phyloP scores from a whole-genome alignment of 2,329 filamentous ascomycete genomes.

The Talaromyces sp. region DNA sequence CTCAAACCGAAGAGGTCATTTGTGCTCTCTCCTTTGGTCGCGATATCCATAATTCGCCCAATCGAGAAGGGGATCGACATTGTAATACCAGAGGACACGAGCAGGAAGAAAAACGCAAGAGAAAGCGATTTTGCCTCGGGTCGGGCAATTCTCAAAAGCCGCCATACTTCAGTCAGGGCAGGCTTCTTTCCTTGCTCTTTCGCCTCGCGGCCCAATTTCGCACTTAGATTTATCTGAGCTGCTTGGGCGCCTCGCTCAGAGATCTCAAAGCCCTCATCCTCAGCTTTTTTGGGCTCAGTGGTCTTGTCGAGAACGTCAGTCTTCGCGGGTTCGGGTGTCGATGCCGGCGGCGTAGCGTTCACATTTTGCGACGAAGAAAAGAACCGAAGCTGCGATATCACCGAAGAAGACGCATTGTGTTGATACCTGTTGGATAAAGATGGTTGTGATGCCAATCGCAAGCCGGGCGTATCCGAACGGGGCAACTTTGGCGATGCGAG shows the following conservation, averaged over 20 bases:
- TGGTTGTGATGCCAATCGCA: background rate
- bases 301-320: slow-evolving; percentile 22
- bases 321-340: slow-evolving; percentile 14
- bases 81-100: slow-evolving; percentile 86
- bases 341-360: slow-evolving; percentile 21
- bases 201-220: slow-evolving; percentile 79
- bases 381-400: slow-evolving; percentile 19
- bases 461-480: slow-evolving; percentile 10
- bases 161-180: slow-evolving; percentile 71
- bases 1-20: slow-evolving; percentile 74
- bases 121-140: slow-evolving; percentile 75
- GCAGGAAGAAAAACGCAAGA: slow-evolving; percentile 74
- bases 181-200: slow-evolving; percentile 45
- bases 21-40: slow-evolving; percentile 63
- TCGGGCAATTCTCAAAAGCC: slow-evolving; percentile 80
- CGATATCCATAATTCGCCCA: slow-evolving; percentile 88
- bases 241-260: slow-evolving; percentile 83
- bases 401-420: slow-evolving; percentile 3
- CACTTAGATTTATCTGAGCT: slow-evolving; percentile 82
- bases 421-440: background rate
- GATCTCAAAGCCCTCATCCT: slow-evolving; percentile 56
- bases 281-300: slow-evolving; percentile 36
- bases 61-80: slow-evolving; percentile 98
- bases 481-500: slow-evolving; percentile 14
- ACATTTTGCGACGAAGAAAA: slow-evolving; percentile 22